Base-by-base conservation (phyloP, 1,284 basidiomycete genomes). In the Puccinia sorghi region DNA sequence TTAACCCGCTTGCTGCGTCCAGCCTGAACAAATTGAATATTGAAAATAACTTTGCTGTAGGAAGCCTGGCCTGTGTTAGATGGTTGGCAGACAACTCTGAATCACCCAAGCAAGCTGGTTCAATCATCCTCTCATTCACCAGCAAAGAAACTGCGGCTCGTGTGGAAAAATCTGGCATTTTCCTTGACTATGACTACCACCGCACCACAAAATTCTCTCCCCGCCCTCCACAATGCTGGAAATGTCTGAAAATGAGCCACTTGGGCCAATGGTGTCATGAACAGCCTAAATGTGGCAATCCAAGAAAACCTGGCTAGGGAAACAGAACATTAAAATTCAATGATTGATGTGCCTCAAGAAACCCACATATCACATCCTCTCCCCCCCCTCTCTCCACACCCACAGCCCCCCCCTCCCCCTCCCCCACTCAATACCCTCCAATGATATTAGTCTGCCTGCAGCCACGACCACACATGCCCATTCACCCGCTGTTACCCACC, bases 211-310 rank as follows among this genome's bases (percentile, higher is more conserved):
- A 27, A 22, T 61, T 61, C 32, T 27, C 15, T 7, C n/a, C n/a
- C n/a, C n/a, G n/a, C n/a, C 57, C 57, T 3, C 57, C 57, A 6
- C 57, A 61, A 17, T 61, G 57, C 25, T 61, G 15, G 9, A 61
- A 61, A 32, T 61, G 25, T 17, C 57, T 61, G 13, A 6, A 17
- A 17, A 61, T 61, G 57, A 22, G 57, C 15, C 57, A 61, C 32
- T 61, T 61, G 15, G 57, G 57, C 8, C 15, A 61, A 32, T 61
- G 57, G 57, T 61, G 57, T 22, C 57, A 22, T 3, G 57, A 61
- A 17, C 22, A 6, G 3, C 13, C 57, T 9, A 17, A 27, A 27
- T 61, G 57, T 32, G 57, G 13, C 5, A 61, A 61, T 46, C 13
- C 43, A 46, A 46, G 43, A 46, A 46, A 46, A 7, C 43, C 13